phyloP scores from a whole-genome alignment of 768 basidiomycete genomes.

The Tephrocybe sp. region DNA sequence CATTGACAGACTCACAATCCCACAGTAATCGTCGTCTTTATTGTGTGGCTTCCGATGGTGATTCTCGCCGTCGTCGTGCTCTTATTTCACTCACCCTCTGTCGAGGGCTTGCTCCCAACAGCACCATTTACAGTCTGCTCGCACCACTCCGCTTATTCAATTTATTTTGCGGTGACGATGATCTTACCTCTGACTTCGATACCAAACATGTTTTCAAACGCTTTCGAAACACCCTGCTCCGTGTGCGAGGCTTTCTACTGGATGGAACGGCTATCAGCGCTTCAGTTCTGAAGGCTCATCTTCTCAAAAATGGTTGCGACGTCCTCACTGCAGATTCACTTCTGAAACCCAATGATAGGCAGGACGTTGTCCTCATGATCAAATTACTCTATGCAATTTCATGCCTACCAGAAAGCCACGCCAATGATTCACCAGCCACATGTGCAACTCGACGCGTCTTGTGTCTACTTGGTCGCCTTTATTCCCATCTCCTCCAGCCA shows the following conservation, averaged over 20 bases:
- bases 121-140: slow-evolving; percentile 21
- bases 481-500: slow-evolving; percentile 27
- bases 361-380: slow-evolving; percentile 27
- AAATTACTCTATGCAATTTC: slow-evolving; percentile 24
- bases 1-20: slow-evolving; percentile 2
- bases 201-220: slow-evolving; percentile 34
- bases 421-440: slow-evolving; percentile 14
- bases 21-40: too few relatives aligned
- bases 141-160: slow-evolving; percentile 21
- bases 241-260: slow-evolving; percentile 22
- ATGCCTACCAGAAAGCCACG: slow-evolving; percentile 18
- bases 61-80: slow-evolving; percentile 24
- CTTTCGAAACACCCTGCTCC: slow-evolving; percentile 25
- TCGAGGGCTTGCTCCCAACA: slow-evolving; percentile 9
- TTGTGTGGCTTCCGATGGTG: slow-evolving; percentile 29
- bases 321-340: slow-evolving; percentile 13
- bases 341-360: slow-evolving; percentile 27
- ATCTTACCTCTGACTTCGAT: slow-evolving; percentile 34
- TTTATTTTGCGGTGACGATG: slow-evolving; percentile 29
- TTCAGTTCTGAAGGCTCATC: slow-evolving; percentile 20
- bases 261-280: slow-evolving; percentile 24
- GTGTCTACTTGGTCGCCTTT: slow-evolving; percentile 23
- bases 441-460: slow-evolving; percentile 19
- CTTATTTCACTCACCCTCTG: slow-evolving; percentile 24
- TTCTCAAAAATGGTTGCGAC: slow-evolving; percentile 13